Percentiles rank a stretch among this genome's conserved stretches.
phyloP scores from a whole-genome alignment of 441 rosid species.

The Mallotus japonicus region DNA sequence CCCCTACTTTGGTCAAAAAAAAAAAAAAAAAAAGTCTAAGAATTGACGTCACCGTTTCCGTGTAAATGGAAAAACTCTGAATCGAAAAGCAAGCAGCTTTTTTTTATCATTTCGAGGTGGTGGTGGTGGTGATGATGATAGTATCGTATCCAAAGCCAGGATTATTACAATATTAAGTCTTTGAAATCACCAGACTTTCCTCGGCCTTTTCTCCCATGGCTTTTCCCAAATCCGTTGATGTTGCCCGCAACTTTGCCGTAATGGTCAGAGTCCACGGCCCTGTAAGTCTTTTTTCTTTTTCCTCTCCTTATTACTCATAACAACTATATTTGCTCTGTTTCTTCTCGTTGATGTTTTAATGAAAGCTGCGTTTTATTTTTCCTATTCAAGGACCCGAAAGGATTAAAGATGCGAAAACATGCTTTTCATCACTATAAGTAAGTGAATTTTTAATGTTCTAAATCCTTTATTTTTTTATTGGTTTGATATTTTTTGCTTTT shows the following conservation, averaged over 20 bases:
- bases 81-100: not conserved
- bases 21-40: too few relatives aligned
- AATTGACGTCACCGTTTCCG: not conserved
- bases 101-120: not conserved
- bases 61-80: not conserved
- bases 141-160: slow-evolving; percentile 6
- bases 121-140: not conserved
- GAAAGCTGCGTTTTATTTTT: not conserved
- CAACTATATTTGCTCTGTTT: not conserved
- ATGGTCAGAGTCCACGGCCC: slow-evolving; percentile 85
- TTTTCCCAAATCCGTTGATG: slow-evolving; percentile 45
- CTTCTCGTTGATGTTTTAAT: not conserved
- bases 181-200: not conserved
- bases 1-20: too few relatives aligned
- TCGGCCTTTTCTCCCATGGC: slow-evolving; percentile 39
- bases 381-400: slow-evolving; percentile 70
- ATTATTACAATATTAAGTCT: not conserved
- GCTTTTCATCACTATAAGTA: slow-evolving; percentile 88
- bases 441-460: slow-evolving; percentile 22
- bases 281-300: slow-evolving; percentile 39
- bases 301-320: not conserved
- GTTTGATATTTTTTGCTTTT: not conserved
- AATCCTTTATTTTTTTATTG: not conserved
- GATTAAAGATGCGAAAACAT: slow-evolving; percentile 84
- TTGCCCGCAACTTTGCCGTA: slow-evolving; percentile 56